Conservation (phyloP, 805 yeast species). For the Hanseniaspora thailandica region DNA sequence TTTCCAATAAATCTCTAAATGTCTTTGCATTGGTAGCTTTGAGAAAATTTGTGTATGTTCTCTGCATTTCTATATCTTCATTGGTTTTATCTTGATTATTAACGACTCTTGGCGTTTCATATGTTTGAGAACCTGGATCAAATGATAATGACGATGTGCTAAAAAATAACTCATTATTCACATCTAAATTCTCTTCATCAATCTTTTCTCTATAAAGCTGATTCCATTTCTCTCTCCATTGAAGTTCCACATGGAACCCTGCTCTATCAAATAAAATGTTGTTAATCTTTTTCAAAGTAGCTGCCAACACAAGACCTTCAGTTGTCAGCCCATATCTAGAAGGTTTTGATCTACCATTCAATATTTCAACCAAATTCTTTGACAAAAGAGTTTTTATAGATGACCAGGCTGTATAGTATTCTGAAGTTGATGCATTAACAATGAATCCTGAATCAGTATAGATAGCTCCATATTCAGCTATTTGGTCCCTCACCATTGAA, state of each 20-base stretch:
- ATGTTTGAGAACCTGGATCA: neutral
- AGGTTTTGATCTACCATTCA: slow-evolving; percentile 43
- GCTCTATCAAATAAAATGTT: slow-evolving; percentile 25
- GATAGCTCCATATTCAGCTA: slow-evolving; percentile 42
- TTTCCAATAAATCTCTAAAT: neutral
- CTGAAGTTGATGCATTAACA: slow-evolving; percentile 47
- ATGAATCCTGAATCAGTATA: slow-evolving; percentile 49
- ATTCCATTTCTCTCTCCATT: slow-evolving; percentile 12
- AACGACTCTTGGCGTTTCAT: neutral
- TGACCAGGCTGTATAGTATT: slow-evolving; percentile 66
- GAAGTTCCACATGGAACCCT: slow-evolving; percentile 7
- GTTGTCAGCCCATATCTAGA: slow-evolving; percentile 53
- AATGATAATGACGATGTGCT: neutral
- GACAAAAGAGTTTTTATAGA: slow-evolving; percentile 51
- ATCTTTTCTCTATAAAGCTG: slow-evolving; percentile 6
- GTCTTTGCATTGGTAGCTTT: neutral
- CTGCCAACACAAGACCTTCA: slow-evolving; percentile 55
- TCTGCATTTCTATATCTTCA: neutral
- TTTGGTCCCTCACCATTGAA: slow-evolving; percentile 57
- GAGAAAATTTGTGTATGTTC: neutral
- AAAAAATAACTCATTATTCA: slow-evolving; percentile 7
- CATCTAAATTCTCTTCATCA: slow-evolving; percentile 7
- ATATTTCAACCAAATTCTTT: slow-evolving; percentile 42
- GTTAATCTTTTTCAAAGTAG: slow-evolving; percentile 40
- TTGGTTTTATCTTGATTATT: neutral